phyloP scores from a whole-genome alignment of 306 rosid genomes.

The Echinosophora koreensis region DNA sequence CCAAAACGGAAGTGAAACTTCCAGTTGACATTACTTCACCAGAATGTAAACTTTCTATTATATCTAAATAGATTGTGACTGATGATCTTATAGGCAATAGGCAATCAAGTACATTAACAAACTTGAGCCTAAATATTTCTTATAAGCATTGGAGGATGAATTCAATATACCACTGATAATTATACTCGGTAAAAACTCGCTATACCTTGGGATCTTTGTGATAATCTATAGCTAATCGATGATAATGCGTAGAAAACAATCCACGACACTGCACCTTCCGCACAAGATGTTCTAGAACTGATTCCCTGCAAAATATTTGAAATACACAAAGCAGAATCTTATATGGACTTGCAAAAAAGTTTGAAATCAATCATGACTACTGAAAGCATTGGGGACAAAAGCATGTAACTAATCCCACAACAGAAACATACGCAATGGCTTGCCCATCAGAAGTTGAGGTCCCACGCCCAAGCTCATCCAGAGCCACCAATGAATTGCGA shows the following conservation, averaged over 20 bases:
- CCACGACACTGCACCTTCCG: slow-evolving; percentile 84
- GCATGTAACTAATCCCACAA: slow-evolving; percentile 29
- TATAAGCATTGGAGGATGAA: slow-evolving; percentile 28
- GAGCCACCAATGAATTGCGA: slow-evolving; percentile 75
- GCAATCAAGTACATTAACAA: not conserved
- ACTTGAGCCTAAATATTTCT: slow-evolving; percentile 27
- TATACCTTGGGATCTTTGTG: slow-evolving; percentile 72
- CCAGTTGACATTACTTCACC: not conserved
- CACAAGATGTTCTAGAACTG: slow-evolving; percentile 89
- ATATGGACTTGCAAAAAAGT: slow-evolving; percentile 22
- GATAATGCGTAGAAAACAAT: slow-evolving; percentile 93
- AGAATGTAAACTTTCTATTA: slow-evolving; percentile 24
- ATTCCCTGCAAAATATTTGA: slow-evolving; percentile 64
- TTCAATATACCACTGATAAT: slow-evolving; percentile 8
- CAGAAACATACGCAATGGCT: slow-evolving; percentile 88
- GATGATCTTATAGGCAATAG: slow-evolving; percentile 13
- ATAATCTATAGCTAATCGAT: slow-evolving; percentile 77
- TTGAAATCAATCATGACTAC: slow-evolving; percentile 15
- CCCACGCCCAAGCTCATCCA: slow-evolving; percentile 99
- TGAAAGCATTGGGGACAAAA: slow-evolving; percentile 33
- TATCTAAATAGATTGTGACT: slow-evolving; percentile 20
- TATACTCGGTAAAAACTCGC: slow-evolving; percentile 11
- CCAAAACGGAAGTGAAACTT: slow-evolving; percentile 38
- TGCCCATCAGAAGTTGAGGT: slow-evolving; percentile 99
- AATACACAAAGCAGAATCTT: slow-evolving; percentile 34